phyloP scores from a whole-genome alignment of 2,329 filamentous ascomycete genomes.

The Aureobasidium sp. region DNA sequence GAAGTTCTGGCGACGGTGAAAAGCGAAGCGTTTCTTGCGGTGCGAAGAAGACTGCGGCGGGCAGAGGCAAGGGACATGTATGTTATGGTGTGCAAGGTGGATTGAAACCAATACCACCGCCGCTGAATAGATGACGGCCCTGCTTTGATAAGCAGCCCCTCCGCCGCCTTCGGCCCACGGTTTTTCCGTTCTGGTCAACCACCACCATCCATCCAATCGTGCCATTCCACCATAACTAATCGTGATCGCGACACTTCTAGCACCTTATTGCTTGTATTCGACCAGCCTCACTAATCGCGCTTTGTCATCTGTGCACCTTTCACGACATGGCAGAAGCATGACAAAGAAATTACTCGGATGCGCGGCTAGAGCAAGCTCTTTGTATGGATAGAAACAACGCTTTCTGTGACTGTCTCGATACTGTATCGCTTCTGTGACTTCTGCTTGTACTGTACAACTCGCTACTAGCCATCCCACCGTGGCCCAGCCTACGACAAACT shows the following conservation, averaged over 20 bases:
- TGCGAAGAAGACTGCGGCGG: conserved; percentile 15
- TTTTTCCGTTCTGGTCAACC: background rate
- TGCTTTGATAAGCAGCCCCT: conserved; percentile 7
- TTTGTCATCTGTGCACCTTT: background rate
- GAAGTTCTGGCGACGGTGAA: conserved; percentile 6
- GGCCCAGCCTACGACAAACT: background rate
- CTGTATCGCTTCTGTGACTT: background rate
- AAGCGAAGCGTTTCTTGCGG: conserved; percentile 17
- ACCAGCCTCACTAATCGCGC: background rate
- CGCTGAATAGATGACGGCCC: background rate
- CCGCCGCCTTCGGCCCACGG: background rate
- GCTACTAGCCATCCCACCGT: background rate
- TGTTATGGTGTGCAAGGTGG: background rate
- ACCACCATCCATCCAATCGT: background rate
- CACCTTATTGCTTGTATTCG: background rate
- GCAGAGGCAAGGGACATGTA: conserved; percentile 14
- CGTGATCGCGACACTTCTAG: background rate
- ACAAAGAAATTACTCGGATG: background rate
- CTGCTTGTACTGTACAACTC: conserved; percentile 1
- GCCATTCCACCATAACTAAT: background rate
- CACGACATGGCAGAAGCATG: background rate
- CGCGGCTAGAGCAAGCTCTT: background rate
- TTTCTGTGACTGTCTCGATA: background rate
- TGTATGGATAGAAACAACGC: background rate
- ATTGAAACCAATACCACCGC: background rate